Evolutionary conservation across 768 basidiomycete species (phyloP).

Genomic region (Leccinum rimulosum): DNA sequence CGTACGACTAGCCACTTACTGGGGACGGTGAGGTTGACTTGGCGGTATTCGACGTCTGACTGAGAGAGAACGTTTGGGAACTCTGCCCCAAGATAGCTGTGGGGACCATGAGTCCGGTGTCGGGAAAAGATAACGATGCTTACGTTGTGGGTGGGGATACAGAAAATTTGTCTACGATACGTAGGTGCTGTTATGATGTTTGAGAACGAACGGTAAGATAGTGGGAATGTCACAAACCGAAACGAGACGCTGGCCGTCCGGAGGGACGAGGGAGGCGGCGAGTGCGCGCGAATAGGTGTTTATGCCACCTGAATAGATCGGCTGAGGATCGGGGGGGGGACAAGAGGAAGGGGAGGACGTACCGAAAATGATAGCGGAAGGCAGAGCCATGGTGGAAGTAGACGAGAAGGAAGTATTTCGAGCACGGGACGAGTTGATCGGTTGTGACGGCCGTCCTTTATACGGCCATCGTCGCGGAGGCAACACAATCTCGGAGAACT

Average conservation of each 20-base stretch:
- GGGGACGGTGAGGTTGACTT: conserved; percentile 75
- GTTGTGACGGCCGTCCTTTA: conserved; percentile 25
- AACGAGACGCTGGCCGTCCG: conserved; percentile 66
- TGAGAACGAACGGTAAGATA: conserved; percentile 8
- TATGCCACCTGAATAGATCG: conserved; percentile 57
- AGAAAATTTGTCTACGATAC: conserved; percentile 74
- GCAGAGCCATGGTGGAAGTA: conserved; percentile 43
- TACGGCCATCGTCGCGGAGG: conserved; percentile 26
- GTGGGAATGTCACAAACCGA: conserved; percentile 48
- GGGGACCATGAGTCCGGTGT: conserved; percentile 6
- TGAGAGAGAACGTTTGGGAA: conserved; percentile 70
- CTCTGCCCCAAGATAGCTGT: conserved; percentile 74
- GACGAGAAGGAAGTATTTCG: conserved; percentile 2
- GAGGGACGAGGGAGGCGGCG: conserved; percentile 63
- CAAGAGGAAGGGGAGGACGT: conserved; percentile 25
- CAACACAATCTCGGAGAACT: conserved; percentile 16
- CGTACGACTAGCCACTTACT: conserved; percentile 40
- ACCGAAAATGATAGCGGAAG: conserved; percentile 79
- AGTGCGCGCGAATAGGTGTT: conserved; percentile 78
- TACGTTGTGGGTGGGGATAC: conserved; percentile 74
- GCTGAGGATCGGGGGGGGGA: conserved; percentile 6
- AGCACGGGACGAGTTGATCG: conserved; percentile 15
- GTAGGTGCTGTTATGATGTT: conserved; percentile 47
- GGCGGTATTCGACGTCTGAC: conserved; percentile 73
- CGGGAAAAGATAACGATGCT: conserved; percentile 24